phyloP scores from a whole-genome alignment of 2,329 filamentous ascomycete species.

The Biscogniauxia mediterranea region DNA sequence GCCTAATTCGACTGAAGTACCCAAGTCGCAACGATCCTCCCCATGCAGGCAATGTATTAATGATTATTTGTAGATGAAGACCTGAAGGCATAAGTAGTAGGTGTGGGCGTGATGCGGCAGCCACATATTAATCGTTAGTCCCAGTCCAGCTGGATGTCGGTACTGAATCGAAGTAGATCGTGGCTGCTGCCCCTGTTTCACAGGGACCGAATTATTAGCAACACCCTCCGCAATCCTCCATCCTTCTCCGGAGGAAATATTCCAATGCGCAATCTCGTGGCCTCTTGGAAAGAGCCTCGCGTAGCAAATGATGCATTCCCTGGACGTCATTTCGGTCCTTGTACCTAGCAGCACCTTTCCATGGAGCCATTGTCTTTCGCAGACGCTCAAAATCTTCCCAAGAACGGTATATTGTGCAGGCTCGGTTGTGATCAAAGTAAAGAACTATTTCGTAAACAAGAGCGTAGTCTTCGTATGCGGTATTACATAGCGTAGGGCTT shows the following conservation, averaged over 20 bases:
- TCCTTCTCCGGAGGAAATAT: constrained; percentile 30
- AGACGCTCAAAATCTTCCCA: constrained; percentile 28
- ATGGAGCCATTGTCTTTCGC: constrained; percentile 7
- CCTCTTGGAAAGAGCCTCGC: constrained; percentile 17
- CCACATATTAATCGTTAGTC: background rate
- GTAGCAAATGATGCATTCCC: constrained; percentile 19
- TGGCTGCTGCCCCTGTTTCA: background rate
- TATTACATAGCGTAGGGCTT: constrained; percentile 8
- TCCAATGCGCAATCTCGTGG: constrained; percentile 20
- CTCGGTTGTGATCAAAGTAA: constrained; percentile 32
- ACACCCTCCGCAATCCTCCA: constrained; percentile 27
- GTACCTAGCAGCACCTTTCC: constrained; percentile 5
- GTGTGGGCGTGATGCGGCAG: no score
- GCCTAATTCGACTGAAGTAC: no score
- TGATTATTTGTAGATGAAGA: background rate
- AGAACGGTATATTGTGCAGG: constrained; percentile 31
- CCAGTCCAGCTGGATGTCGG: background rate
- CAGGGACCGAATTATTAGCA: background rate
- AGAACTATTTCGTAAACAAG: constrained; percentile 28
- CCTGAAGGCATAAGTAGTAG: background rate
- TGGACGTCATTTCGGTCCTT: constrained; percentile 14
- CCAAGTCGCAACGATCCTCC: no score
- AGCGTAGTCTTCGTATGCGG: constrained; percentile 5
- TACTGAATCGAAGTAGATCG: background rate
- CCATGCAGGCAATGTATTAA: background rate